phyloP scores from a whole-genome alignment of 163 green algal genomes.

The Scenedesmus sp. region DNA sequence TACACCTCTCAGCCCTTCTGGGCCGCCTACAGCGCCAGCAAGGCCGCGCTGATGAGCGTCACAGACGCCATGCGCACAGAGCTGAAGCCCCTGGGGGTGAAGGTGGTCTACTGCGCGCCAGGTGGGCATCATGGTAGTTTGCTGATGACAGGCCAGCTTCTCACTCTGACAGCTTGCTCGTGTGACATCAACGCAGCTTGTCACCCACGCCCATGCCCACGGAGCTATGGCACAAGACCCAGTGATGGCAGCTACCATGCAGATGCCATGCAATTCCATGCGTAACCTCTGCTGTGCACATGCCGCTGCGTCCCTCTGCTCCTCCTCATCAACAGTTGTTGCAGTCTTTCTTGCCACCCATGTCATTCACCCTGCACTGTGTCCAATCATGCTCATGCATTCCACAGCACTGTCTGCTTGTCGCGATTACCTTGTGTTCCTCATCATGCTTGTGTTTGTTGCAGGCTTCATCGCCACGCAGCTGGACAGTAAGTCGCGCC shows the following conservation, averaged over 20 bases:
- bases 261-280: not conserved
- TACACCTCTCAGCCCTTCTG: constrained; percentile 39
- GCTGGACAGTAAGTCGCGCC: constrained; percentile 23
- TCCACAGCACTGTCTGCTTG: not conserved
- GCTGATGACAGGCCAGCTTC: not conserved
- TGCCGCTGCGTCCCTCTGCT: too few species aligned
- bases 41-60: constrained; percentile 63
- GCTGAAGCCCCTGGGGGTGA: constrained; percentile 62
- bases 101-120: constrained; percentile 48
- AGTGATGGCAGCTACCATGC: too few species aligned
- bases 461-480: constrained; percentile 39
- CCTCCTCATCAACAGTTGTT: too few species aligned
- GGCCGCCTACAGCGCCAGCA: constrained; percentile 53
- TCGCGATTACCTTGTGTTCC: not conserved
- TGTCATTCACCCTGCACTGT: too few species aligned
- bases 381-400: not conserved
- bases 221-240: too few species aligned
- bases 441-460: not conserved
- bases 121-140: not conserved
- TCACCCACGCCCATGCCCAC: not conserved
- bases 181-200: not conserved
- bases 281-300: too few species aligned
- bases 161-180: not conserved
- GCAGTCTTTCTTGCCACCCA: too few species aligned
- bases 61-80: constrained; percentile 63